phyloP scores from a whole-genome alignment of 257 asterid species.

The Marsdenia floribunda region DNA sequence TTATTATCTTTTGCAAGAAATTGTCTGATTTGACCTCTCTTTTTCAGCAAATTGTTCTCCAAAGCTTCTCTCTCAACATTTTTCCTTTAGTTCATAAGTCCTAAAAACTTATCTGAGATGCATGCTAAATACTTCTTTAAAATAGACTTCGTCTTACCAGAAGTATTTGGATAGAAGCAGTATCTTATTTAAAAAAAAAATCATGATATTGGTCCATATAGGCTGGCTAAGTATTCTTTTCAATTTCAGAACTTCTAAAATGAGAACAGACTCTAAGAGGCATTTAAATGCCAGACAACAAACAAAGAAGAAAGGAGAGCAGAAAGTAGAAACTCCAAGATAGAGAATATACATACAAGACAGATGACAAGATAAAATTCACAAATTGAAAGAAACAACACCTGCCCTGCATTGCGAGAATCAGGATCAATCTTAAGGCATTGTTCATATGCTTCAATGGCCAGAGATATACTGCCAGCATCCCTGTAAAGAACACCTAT shows the following conservation, averaged over 20 bases:
- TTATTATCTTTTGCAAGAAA: not conserved
- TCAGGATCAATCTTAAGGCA: conserved; percentile 98
- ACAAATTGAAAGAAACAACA: conserved; percentile 27
- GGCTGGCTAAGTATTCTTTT: not conserved
- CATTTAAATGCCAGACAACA: not conserved
- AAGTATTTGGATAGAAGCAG: not conserved
- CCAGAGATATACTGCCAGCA: conserved; percentile 93
- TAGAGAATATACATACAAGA: not conserved
- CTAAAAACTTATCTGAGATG: not conserved
- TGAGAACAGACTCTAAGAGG: not conserved
- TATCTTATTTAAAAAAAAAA: not conserved
- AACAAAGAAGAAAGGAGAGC: not conserved
- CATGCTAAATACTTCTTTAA: not conserved
- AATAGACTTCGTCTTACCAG: not conserved
- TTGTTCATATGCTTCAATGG: conserved; percentile 98
- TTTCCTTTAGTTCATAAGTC: not conserved
- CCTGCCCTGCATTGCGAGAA: conserved; percentile 99
- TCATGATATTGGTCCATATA: not conserved
- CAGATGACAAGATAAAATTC: not conserved
- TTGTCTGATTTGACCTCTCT: not conserved
- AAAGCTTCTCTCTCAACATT: not conserved
- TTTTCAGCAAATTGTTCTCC: not conserved
- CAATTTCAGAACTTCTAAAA: not conserved
- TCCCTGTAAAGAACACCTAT: conserved; percentile 97
- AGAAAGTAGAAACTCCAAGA: conserved; percentile 4